These are phyloP conservation scores for Aspergillus proliferans DNA, from an alignment of 2,329 filamentous ascomycete genomes.

Conservation along the genomic window DNA sequence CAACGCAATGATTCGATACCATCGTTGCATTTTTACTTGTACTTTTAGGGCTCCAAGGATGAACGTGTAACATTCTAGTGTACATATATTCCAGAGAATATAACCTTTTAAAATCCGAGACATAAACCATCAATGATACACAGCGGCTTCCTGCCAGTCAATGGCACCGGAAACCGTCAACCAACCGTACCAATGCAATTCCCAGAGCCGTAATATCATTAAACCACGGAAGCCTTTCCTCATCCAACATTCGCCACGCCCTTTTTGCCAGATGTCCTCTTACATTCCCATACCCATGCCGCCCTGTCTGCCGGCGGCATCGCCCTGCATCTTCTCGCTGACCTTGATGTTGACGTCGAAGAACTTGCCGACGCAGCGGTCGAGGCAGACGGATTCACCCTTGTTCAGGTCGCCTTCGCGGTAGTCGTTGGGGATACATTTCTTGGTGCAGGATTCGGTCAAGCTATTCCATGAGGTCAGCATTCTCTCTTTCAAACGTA, in stretches of 20 bases:
- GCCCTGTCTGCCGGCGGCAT: constrained; percentile 63
- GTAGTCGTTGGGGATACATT: constrained; percentile 90
- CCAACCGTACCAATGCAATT: background rate
- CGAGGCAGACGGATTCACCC: constrained; percentile 95
- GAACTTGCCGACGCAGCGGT: constrained; percentile 96
- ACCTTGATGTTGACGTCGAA: constrained; percentile 99
- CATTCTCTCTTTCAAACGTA: background rate
- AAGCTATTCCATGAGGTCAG: constrained; percentile 49
- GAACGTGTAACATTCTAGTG: constrained; percentile 8
- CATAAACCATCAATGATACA: background rate
- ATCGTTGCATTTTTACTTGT: constrained; percentile 13
- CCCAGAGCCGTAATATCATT: background rate
- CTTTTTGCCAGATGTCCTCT: constrained; percentile 5
- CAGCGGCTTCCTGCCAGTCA: background rate
- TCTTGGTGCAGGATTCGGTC: constrained; percentile 81
- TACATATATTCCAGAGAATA: constrained; percentile 14
- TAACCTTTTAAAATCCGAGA: background rate
- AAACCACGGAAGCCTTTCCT: background rate
- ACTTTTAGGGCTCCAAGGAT: constrained; percentile 1
- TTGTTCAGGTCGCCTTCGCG: constrained; percentile 97
- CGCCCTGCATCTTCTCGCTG: constrained; percentile 89
- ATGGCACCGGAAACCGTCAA: background rate
- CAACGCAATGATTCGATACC: constrained; percentile 8
- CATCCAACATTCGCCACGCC: background rate
- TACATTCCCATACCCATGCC: constrained; percentile 49